Base-by-base conservation (phyloP, 768 basidiomycete genomes). In the Sporobolomyces phaffii region DNA sequence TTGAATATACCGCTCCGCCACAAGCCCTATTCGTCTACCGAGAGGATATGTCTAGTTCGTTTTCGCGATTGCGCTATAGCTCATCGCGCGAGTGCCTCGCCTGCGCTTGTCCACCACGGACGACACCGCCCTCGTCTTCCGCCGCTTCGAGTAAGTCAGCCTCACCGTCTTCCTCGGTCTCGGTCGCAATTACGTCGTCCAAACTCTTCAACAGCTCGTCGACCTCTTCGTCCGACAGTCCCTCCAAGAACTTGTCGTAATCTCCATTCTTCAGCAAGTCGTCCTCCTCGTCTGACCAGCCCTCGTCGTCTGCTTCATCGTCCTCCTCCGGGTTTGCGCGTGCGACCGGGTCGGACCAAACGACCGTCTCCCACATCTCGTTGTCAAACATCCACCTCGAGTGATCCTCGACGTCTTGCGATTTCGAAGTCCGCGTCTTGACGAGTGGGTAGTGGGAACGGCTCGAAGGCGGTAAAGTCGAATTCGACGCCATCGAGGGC, bases 391-490 rank as follows among this genome's bases (percentile, higher is more conserved):
- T 26, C 70, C 65, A 67, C n/a, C 70, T 33, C 33, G 65, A 56
- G 31, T 67, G 65, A 34, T 71, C 70, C 38, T 57, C 53, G 26
- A 71, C 70, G 38, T 71, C 70, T 53, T 64, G 59, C 26, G 59
- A 48, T 13, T 51, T 44, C 14, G 62, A 40, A 18, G 59, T 47
- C 0, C 17, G 6, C 15, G 70, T 58, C 38, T 58, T 50, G 45
- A 57, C 7, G 36, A 71, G 65, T 11, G 69, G 69, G 48, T 24
- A 70, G 40, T 64, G 57, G 5, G 11, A 5, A 33, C n/a, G 11
- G 47, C 40, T 24, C 15, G 53, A 28, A 13, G 26, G 28, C 4
- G 53, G 17, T 3, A 40, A 41, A 1, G 56, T n/a, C 22, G 45
- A 7, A 5, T n/a, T n/a, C n/a, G n/a, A n/a, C n/a, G n/a, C n/a